Evolutionary conservation across 2,329 filamentous ascomycete species (phyloP), one percentile per base, ranked within the genome.

Genomic region (Fusarium sp.): DNA sequence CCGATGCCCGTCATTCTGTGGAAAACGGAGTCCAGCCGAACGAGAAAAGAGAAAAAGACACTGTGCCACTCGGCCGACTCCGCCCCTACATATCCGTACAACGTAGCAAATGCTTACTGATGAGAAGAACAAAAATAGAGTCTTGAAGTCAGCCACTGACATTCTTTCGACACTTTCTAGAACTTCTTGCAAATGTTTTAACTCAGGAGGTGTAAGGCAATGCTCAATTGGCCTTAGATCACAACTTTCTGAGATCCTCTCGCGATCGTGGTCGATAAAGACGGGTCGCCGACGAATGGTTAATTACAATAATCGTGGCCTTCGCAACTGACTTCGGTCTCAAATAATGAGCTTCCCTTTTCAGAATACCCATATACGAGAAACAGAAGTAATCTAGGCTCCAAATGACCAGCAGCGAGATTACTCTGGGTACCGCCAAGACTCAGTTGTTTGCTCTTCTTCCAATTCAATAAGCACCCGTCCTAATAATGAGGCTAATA

Each of bases 31-130:
- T 39, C 64, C 68, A 58, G 18, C 55, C 64, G 42, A 56, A 55
- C 49, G 26, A 45, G 34, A 50, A 37, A n/a, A 58, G 51, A 62
- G 57, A 64, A 30, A 64, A 62, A 59, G 62, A 26, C 67, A 69
- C 59, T 65, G 67, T 71, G 62, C 68, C 67, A 70, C 60, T 72
- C 56, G 71, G 68, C 58, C 58, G 62, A 62, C 61, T 70, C 72
- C 70, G 70, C 62, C 34, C 49, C 28, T 55, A 49, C 55, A 30
- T 31, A 18, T 10, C n/a, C 23, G 7, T 52, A 52, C 49, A 52
- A 52, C 34, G 34, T 52, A 52, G 44, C 42, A 62, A 53, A 58
- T 55, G 63, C 60, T 69, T 52, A 69, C 52, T 57, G 48, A 58
- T 57, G 44, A 58, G 37, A 54, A 56, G 37, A 46, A 62, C 58